Conservation (phyloP, 2,329 filamentous ascomycete species). For the Trichoderma hamatum region DNA sequence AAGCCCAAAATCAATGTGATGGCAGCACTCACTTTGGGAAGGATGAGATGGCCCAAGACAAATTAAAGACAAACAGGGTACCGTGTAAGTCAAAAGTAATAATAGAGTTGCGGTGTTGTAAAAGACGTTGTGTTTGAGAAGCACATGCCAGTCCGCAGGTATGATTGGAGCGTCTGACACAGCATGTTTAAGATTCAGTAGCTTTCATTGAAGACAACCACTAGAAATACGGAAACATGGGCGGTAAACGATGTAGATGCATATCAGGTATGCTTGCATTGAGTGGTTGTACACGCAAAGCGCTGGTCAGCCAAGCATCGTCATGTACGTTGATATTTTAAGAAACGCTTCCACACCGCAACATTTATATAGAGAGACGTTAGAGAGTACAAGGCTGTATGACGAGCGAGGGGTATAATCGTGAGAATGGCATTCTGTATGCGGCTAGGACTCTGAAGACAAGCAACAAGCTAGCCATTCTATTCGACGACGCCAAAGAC, state of each 20-base stretch:
- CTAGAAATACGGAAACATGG: neutral
- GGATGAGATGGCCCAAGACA: neutral
- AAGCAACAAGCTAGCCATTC: neutral
- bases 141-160: neutral
- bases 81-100: neutral
- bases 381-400: neutral
- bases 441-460: neutral
- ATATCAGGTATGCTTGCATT: constrained; percentile 22
- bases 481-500: constrained; percentile 39
- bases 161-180: constrained; percentile 9
- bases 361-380: neutral
- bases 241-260: neutral
- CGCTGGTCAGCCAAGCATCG: neutral
- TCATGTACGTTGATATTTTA: neutral
- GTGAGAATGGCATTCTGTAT: neutral
- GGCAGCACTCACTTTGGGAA: constrained; percentile 4
- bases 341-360: constrained; percentile 11
- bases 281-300: neutral
- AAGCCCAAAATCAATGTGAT: neutral
- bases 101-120: constrained; percentile 11
- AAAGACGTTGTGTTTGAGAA: constrained; percentile 15
- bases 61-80: neutral
- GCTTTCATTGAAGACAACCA: neutral
- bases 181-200: neutral
- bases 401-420: neutral